Percentiles rank a stretch among this genome's conserved stretches.
Conservation (phyloP, 306 rosid species). For the Herpetospermum pedunculosum region DNA sequence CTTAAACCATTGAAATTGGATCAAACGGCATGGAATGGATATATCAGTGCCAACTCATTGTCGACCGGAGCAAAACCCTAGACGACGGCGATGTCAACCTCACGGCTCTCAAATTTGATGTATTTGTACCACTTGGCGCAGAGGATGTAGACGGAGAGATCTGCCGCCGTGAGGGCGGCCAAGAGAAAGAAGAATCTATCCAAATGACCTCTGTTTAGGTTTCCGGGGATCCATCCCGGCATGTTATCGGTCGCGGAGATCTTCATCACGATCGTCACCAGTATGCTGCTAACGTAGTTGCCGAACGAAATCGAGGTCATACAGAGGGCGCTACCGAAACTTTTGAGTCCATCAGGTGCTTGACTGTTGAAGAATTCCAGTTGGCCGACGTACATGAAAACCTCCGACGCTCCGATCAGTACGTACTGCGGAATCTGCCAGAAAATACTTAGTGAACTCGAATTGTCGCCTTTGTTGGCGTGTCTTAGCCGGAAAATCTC, state of each 20-base stretch:
- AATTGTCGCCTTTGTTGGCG: constrained; percentile 20
- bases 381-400: constrained; percentile 77
- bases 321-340: constrained; percentile 79
- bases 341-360: constrained; percentile 68
- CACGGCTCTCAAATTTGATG: constrained; percentile 39
- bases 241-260: constrained; percentile 32
- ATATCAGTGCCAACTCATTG: neutral
- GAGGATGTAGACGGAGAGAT: constrained; percentile 30
- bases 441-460: constrained; percentile 51
- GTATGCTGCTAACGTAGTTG: constrained; percentile 55
- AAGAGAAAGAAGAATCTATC: constrained; percentile 61
- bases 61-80: neutral
- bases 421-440: constrained; percentile 75
- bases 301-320: constrained; percentile 80
- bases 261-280: constrained; percentile 68
- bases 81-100: neutral
- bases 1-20: neutral
- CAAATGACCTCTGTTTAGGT: constrained; percentile 60
- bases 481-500: constrained; percentile 39
- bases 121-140: constrained; percentile 70
- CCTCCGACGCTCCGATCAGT: constrained; percentile 69
- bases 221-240: constrained; percentile 76
- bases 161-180: constrained; percentile 51
- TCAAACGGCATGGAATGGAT: neutral
- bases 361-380: constrained; percentile 69